These are phyloP conservation scores for Claviceps purpurea DNA, from an alignment of 2,329 filamentous ascomycete species.

Conservation along the genomic window DNA sequence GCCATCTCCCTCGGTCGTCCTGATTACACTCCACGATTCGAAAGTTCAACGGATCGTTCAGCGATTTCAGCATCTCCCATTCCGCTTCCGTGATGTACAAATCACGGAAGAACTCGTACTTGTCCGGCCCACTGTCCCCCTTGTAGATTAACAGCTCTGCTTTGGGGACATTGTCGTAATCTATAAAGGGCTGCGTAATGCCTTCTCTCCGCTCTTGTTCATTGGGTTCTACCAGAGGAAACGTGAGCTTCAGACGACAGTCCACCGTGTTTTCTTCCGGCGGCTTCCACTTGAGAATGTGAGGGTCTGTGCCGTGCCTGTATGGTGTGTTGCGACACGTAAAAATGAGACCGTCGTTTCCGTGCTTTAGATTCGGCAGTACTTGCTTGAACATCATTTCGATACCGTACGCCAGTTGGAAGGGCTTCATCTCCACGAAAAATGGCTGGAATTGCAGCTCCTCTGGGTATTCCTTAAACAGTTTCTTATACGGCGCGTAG, in stretches of 20 bases:
- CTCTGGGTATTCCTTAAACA: constrained; percentile 52
- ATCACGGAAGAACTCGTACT: constrained; percentile 52
- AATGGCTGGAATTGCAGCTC: constrained; percentile 64
- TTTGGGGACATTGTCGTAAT: constrained; percentile 70
- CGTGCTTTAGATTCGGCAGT: constrained; percentile 72
- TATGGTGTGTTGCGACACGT: constrained; percentile 85
- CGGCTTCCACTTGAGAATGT: constrained; percentile 98
- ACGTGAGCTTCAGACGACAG: constrained; percentile 67
- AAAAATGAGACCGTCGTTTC: constrained; percentile 94
- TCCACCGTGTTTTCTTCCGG: constrained; percentile 92
- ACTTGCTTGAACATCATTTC: constrained; percentile 86
- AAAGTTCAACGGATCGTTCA: constrained; percentile 67
- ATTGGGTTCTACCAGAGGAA: constrained; percentile 57
- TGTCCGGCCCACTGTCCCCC: constrained; percentile 37
- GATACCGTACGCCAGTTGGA: constrained; percentile 78
- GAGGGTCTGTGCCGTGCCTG: constrained; percentile 76
- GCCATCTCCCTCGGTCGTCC: constrained; percentile 64
- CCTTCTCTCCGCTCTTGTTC: constrained; percentile 55
- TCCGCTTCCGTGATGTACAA: constrained; percentile 61
- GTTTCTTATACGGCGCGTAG: constrained; percentile 53
- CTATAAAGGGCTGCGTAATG: constrained; percentile 46
- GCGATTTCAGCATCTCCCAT: constrained; percentile 68
- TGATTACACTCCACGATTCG: constrained; percentile 83
- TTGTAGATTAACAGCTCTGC: constrained; percentile 59
- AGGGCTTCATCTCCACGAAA: constrained; percentile 72